Conservation (phyloP, 768 basidiomycete species). For the Phlebiopsis flavidoalba region DNA sequence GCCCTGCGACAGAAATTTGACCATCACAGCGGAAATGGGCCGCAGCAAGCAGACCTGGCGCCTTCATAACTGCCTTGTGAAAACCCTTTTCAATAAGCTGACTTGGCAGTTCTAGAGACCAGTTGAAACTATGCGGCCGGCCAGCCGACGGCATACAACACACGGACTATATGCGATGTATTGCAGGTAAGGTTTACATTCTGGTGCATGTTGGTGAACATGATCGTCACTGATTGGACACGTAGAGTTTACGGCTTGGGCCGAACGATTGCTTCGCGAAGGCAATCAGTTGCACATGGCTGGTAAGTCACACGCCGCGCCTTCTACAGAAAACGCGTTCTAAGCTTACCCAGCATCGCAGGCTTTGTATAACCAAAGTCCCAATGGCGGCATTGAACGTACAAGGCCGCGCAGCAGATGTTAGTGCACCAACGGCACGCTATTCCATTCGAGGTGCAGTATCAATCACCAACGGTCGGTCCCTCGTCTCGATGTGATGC, state of each 20-base stretch:
- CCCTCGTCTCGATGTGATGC: neutral
- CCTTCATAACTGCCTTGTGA: no score
- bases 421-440: constrained; percentile 56
- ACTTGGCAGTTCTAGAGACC: constrained; percentile 22
- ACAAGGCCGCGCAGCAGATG: constrained; percentile 58
- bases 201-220: neutral
- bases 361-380: constrained; percentile 75
- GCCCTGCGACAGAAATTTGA: no score
- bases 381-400: constrained; percentile 58
- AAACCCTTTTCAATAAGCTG: neutral
- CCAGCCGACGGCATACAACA: constrained; percentile 55
- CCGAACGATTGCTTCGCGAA: constrained; percentile 54
- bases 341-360: constrained; percentile 21
- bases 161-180: constrained; percentile 50
- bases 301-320: constrained; percentile 36
- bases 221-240: neutral
- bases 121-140: constrained; percentile 32
- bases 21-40: neutral
- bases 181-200: constrained; percentile 31
- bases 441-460: constrained; percentile 67
- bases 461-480: neutral
- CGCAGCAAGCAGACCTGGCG: no score
- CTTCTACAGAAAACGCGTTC: neutral
- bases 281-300: constrained; percentile 68
- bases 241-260: constrained; percentile 75